Evolutionary conservation across 371 early-diverging fungal genomes (phyloP).

Genomic region (Mucor indicus): DNA sequence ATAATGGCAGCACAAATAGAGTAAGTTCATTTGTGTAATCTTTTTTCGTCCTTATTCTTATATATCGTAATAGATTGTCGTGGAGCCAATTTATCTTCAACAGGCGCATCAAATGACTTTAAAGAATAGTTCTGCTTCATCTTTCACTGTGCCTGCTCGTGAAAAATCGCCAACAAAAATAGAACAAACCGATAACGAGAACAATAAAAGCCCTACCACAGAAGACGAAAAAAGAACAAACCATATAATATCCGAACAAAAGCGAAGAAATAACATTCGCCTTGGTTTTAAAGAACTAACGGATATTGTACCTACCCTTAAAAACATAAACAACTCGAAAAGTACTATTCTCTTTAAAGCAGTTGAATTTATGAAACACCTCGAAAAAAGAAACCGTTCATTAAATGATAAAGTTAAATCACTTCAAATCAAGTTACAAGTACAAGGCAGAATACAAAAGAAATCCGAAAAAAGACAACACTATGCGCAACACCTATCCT

Average conservation of each 20-base stretch:
- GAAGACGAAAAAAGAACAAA: constrained; percentile 83
- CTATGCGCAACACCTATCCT: constrained; percentile 14
- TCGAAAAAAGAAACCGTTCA: constrained; percentile 47
- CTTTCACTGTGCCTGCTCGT: too few relatives aligned
- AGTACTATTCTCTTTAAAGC: constrained; percentile 52
- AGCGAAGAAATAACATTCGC: constrained; percentile 81
- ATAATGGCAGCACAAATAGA: too few relatives aligned
- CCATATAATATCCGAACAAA: constrained; percentile 88
- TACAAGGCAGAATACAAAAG: constrained; percentile 11
- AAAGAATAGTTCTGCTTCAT: too few relatives aligned
- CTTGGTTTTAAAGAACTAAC: constrained; percentile 77
- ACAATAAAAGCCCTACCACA: too few relatives aligned
- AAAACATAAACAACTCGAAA: constrained; percentile 50
- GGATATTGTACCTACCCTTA: constrained; percentile 75
- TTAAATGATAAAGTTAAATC: constrained; percentile 52
- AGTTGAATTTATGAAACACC: constrained; percentile 42
- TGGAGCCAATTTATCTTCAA: too few relatives aligned
- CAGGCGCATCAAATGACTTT: too few relatives aligned
- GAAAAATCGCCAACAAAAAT: too few relatives aligned
- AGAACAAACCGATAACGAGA: too few relatives aligned
- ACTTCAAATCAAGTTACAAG: constrained; percentile 51
- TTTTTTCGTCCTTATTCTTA: too few relatives aligned
- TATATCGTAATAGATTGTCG: too few relatives aligned
- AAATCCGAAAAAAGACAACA: background rate
- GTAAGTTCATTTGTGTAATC: too few relatives aligned